Conservation (phyloP, 2,329 filamentous ascomycete species). For the Penicillium sp. region DNA sequence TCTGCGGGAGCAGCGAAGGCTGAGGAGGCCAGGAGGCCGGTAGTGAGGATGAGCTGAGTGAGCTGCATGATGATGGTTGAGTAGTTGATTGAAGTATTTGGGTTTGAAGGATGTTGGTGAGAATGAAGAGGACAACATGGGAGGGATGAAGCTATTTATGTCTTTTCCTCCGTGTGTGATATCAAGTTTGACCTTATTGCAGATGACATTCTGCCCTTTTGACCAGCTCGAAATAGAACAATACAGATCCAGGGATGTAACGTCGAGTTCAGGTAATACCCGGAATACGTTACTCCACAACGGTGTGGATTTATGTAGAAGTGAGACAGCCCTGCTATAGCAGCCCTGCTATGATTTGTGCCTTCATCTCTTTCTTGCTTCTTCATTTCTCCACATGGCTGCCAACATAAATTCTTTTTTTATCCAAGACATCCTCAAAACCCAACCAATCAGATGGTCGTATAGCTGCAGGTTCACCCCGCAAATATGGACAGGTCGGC, state of each 20-base stretch:
- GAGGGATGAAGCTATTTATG: slow-evolving; percentile 2
- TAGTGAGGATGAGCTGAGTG: slow-evolving; percentile 39
- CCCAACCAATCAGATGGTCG: background rate
- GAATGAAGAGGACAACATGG: background rate
- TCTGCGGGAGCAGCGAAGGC: slow-evolving; percentile 38
- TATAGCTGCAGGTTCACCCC: slow-evolving; percentile 3
- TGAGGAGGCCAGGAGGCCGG: slow-evolving; percentile 36
- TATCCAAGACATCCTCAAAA: slow-evolving; percentile 6
- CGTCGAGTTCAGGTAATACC: background rate
- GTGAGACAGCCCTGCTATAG: slow-evolving; percentile 5
- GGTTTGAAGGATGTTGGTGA: background rate
- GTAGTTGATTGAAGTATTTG: background rate
- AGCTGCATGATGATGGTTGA: slow-evolving; percentile 44
- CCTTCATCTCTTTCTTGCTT: background rate
- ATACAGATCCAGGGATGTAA: background rate
- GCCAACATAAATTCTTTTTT: background rate
- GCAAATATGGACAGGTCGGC: background rate
- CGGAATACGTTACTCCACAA: background rate
- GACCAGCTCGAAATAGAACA: slow-evolving; percentile 6
- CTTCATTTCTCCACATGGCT: background rate
- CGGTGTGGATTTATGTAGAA: background rate
- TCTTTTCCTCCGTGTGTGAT: background rate
- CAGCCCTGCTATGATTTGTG: slow-evolving; percentile 5
- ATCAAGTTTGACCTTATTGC: background rate
- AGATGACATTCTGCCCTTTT: background rate